Evolutionary conservation across 768 basidiomycete species (phyloP).

Genomic region (Termitomyces sp.): DNA sequence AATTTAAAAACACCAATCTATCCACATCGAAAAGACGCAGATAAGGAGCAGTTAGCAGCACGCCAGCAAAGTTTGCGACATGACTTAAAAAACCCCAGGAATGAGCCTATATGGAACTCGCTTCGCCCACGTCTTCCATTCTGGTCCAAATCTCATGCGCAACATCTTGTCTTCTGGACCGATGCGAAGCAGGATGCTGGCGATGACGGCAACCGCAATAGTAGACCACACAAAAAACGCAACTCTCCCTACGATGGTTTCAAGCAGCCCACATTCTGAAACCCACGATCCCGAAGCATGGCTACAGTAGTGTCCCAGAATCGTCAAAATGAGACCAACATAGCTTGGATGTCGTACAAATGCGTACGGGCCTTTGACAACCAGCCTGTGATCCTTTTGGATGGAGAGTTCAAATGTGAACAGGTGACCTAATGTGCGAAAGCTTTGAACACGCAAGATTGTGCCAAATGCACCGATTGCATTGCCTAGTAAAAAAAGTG

Average conservation of each 20-base stretch:
- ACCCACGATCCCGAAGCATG: constrained; percentile 28
- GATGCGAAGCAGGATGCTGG: constrained; percentile 23
- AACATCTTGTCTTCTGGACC: constrained; percentile 29
- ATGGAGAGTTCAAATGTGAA: constrained; percentile 35
- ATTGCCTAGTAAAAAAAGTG: constrained; percentile 24
- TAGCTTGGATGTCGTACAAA: constrained; percentile 35
- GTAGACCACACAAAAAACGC: constrained; percentile 19
- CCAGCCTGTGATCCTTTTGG: constrained; percentile 25
- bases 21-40: background rate
- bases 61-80: background rate
- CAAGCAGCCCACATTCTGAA: constrained; percentile 23
- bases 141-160: constrained; percentile 19
- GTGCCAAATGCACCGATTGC: constrained; percentile 25
- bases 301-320: constrained; percentile 20
- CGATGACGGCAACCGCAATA: constrained; percentile 18
- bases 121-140: constrained; percentile 21
- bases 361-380: constrained; percentile 29
- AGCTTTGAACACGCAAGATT: constrained; percentile 26
- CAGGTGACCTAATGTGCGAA: constrained; percentile 26
- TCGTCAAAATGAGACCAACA: constrained; percentile 24
- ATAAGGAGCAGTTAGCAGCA: background rate
- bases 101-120: constrained; percentile 25
- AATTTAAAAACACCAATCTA: background rate
- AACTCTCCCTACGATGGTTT: constrained; percentile 9
- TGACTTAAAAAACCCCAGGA: constrained; percentile 25